Base-by-base conservation (phyloP, 345 rosid genomes). In the Euphorbia tirucalli region DNA sequence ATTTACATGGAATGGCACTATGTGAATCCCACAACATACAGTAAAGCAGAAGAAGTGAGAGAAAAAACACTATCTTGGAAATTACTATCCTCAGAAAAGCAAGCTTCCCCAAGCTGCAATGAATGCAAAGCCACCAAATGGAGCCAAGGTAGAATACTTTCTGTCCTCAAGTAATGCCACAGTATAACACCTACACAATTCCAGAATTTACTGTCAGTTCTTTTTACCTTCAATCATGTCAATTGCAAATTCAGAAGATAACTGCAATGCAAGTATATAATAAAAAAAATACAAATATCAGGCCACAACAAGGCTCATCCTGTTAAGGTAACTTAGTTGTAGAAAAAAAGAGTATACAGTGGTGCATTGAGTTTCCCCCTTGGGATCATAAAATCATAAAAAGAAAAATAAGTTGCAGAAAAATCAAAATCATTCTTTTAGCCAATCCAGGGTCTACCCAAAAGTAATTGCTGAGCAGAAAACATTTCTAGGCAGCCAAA, bases 71-170 rank as follows among this genome's bases (percentile, higher is more conserved):
- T 4, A 27, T 11, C 37, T n/a, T 25, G 32, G 56, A 50, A 35
- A 18, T 32, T 30, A n/a, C 61, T 27, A 24, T 39, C 46, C 46
- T 71, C 70, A 94, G 83, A 92, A 85, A 21, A 92, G 81, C 83
- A 94, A 77, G 89, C 89, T 87, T 32, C 83, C 93, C 97, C 98
- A 94, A 56, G 89, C 97, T 55, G 84, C 95, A 18, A 92, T 73
- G 68, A 94, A 90, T 13, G 96, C 96, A 71, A 92, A 86, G 48
- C 97, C 97, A 30, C 99, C 97, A 69, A 90, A 82, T 35, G 99
- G 97, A 72, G 97, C 97, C 65, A 90, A 65, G 19, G 71, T 79
- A n/a, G 97, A 81, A 80, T 82, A 95, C 73, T 86, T 85, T 71
- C 92, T 82, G 84, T 95, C 93, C 83, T 95, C 99, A 7, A 85